Evolutionary conservation across 2,329 filamentous ascomycete species (phyloP).

Genomic region (Pseudogymnoascus sp.): DNA sequence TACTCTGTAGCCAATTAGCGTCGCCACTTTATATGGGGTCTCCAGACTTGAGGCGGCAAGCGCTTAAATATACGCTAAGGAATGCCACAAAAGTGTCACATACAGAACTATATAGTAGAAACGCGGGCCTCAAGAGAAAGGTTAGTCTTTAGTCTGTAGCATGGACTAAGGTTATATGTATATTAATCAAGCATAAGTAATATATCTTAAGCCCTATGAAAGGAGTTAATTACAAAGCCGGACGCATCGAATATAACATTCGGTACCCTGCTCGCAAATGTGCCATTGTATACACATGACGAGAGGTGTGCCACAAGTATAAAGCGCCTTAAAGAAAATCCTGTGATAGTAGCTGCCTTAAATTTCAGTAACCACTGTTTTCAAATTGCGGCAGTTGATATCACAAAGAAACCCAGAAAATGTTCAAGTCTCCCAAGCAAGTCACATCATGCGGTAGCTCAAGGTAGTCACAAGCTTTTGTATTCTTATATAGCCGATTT

Average conservation of each 20-base stretch:
- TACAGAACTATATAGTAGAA: not conserved
- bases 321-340: not conserved
- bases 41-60: not conserved
- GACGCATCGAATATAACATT: not conserved
- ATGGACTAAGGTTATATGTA: not conserved
- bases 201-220: not conserved
- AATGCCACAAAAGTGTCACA: not conserved
- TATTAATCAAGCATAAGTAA: not conserved
- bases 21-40: not conserved
- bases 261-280: not conserved
- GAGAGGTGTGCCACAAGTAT: not conserved
- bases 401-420: not conserved
- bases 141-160: not conserved
- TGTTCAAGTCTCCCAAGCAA: not conserved
- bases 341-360: not conserved
- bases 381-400: not conserved
- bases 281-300: not conserved
- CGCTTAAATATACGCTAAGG: not conserved
- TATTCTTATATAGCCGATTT: slow-evolving; percentile 2
- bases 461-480: not conserved
- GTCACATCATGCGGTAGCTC: not conserved
- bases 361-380: not conserved
- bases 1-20: not conserved
- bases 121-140: not conserved
- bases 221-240: not conserved